Conservation (phyloP, 108 stramenopile species). For the Aurantiochytrium sp. region DNA sequence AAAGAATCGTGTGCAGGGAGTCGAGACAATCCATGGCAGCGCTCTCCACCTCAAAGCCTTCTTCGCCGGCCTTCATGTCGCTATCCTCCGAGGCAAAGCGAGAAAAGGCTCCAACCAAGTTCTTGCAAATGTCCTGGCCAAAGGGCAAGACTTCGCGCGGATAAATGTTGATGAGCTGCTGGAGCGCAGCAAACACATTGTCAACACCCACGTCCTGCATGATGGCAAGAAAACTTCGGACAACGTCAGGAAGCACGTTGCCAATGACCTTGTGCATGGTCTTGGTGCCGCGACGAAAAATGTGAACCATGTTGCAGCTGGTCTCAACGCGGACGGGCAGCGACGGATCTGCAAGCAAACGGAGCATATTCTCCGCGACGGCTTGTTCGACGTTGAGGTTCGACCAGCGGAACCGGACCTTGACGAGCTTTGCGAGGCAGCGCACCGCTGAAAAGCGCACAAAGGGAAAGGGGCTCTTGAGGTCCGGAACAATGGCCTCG, state of each 20-base stretch:
- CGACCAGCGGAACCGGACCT: not conserved
- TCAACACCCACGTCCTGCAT: not conserved
- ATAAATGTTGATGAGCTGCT: not conserved
- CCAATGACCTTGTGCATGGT: not conserved
- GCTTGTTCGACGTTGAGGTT: not conserved
- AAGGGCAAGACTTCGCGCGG: not conserved
- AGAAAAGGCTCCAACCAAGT: not conserved
- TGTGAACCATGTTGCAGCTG: not conserved
- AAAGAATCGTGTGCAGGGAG: not conserved
- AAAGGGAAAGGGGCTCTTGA: not conserved
- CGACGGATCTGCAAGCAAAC: not conserved
- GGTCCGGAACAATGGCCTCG: not conserved
- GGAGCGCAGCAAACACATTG: not conserved
- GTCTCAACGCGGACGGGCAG: not conserved
- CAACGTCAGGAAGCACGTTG: not conserved
- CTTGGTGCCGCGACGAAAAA: not conserved
- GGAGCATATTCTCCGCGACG: not conserved
- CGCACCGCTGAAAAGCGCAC: not conserved
- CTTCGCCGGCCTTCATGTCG: not conserved
- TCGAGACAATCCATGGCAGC: not conserved
- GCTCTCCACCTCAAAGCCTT: not conserved
- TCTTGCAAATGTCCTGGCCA: not conserved
- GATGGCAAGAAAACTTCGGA: not conserved
- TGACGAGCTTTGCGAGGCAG: not conserved
- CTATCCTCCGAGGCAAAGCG: not conserved